A percentile compares a stretch with the other conserved stretches of the same genome.
These are phyloP conservation scores for Teunomyces lycoperdinae DNA, from an alignment of 805 yeast genomes.

Conservation along the genomic window DNA sequence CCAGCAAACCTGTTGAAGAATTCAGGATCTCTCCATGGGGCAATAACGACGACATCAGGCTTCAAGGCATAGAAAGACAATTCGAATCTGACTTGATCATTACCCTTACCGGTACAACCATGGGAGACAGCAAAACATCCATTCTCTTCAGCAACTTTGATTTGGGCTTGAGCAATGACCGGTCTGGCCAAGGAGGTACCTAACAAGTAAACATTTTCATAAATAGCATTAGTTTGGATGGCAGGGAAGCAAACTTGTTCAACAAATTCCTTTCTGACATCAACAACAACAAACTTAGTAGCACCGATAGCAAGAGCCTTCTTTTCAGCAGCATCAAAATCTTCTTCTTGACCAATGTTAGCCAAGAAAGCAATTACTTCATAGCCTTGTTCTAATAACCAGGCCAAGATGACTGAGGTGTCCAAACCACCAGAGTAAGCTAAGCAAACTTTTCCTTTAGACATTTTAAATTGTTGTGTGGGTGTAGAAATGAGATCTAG, in stretches of 20 bases:
- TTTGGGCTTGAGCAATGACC: slow-evolving; percentile 97
- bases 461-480: slow-evolving; percentile 47
- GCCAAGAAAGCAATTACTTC: slow-evolving; percentile 99
- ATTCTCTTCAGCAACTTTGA: slow-evolving; percentile 92
- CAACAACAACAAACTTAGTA: slow-evolving; percentile 88
- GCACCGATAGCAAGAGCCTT: slow-evolving; percentile 98
- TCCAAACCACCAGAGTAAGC: slow-evolving; percentile 99
- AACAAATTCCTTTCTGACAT: slow-evolving; percentile 93
- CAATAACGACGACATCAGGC: slow-evolving; percentile 94
- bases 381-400: slow-evolving; percentile 97
- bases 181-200: slow-evolving; percentile 99
- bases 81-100: slow-evolving; percentile 98
- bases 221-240: slow-evolving; percentile 94
- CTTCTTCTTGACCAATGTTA: slow-evolving; percentile 99
- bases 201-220: slow-evolving; percentile 92
- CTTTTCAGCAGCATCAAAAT: slow-evolving; percentile 93
- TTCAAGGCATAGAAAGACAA: slow-evolving; percentile 94
- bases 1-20: slow-evolving; percentile 97
- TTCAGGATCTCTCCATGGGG: slow-evolving; percentile 98
- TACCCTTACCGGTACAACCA: slow-evolving; percentile 99
- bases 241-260: slow-evolving; percentile 94
- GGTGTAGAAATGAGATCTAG: slow-evolving; percentile 1
- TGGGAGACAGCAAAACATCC: slow-evolving; percentile 99
- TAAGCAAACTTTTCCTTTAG: slow-evolving; percentile 97
- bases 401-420: slow-evolving; percentile 95